A percentile compares a stretch with the other conserved stretches of the same genome.
These are phyloP conservation scores for Pseudogymnoascus sp. DNA, from an alignment of 2,329 filamentous ascomycete genomes.

Conservation along the genomic window DNA sequence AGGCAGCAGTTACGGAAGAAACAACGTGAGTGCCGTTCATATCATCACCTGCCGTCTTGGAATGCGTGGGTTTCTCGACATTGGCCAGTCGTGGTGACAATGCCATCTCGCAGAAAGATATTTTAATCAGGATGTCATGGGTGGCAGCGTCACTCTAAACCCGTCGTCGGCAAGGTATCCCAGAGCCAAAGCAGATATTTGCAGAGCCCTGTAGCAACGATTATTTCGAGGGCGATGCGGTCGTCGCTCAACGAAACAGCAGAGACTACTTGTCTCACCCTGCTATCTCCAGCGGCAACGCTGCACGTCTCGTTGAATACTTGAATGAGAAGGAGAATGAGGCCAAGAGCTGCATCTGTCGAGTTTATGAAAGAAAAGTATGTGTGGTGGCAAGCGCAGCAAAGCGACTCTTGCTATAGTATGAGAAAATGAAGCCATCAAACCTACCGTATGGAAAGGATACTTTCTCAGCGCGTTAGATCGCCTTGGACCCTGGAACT, in stretches of 20 bases:
- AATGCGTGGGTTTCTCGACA: background rate
- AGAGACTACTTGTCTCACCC: slow-evolving; percentile 37
- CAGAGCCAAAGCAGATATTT: slow-evolving; percentile 30
- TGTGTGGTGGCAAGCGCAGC: background rate
- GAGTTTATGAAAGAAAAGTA: slow-evolving; percentile 27
- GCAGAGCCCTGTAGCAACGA: slow-evolving; percentile 35
- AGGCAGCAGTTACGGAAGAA: background rate
- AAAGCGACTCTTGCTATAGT: background rate
- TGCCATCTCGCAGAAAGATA: background rate
- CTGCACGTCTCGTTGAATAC: slow-evolving; percentile 34
- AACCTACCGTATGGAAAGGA: background rate
- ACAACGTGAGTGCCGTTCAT: background rate
- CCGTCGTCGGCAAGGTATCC: slow-evolving; percentile 37
- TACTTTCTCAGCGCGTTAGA: background rate
- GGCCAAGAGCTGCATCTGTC: slow-evolving; percentile 27
- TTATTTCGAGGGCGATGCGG: slow-evolving; percentile 41
- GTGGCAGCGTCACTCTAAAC: slow-evolving; percentile 43
- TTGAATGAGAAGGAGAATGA: slow-evolving; percentile 28
- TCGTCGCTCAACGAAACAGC: slow-evolving; percentile 39
- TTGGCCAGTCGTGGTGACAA: background rate
- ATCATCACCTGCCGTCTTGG: background rate
- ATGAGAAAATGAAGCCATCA: background rate
- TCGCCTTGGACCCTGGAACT: background rate
- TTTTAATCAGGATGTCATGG: slow-evolving; percentile 47
- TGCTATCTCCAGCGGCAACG: slow-evolving; percentile 37